Conservation (phyloP, 805 yeast genomes). For the Nakazawaea anatomiae region DNA sequence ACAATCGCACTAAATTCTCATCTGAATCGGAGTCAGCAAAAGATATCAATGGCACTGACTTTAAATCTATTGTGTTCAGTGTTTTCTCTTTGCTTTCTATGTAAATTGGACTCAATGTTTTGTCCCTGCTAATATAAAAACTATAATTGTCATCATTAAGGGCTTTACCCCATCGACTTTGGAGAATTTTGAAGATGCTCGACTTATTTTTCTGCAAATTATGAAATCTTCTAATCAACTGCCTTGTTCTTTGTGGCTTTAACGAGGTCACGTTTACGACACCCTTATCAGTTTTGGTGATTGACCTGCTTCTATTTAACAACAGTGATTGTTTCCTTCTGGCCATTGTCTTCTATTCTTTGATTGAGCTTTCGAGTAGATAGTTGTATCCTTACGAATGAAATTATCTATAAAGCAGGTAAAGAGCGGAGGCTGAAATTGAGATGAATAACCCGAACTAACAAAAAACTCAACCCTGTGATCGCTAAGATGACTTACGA, state of each 20-base stretch:
- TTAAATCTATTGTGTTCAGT: slow-evolving; percentile 16
- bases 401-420: too few relatives aligned
- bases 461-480: too few relatives aligned
- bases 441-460: too few relatives aligned
- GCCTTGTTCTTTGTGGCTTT: slow-evolving; percentile 69
- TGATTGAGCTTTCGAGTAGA: too few relatives aligned
- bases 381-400: too few relatives aligned
- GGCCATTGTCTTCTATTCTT: too few relatives aligned
- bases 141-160: slow-evolving; percentile 18
- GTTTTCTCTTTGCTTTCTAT: slow-evolving; percentile 7
- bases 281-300: slow-evolving; percentile 20
- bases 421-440: too few relatives aligned
- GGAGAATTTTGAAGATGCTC: slow-evolving; percentile 29
- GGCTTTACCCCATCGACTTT: slow-evolving; percentile 13
- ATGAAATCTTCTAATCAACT: slow-evolving; percentile 74
- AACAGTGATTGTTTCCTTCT: slow-evolving; percentile 21
- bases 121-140: slow-evolving; percentile 10
- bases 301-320: slow-evolving; percentile 24
- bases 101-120: slow-evolving; percentile 9
- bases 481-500: not conserved
- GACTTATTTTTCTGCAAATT: slow-evolving; percentile 54
- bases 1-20: slow-evolving; percentile 17
- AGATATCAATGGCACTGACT: slow-evolving; percentile 10
- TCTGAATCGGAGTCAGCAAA: slow-evolving; percentile 12
- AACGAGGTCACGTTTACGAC: slow-evolving; percentile 34